A percentile compares a stretch with the other conserved stretches of the same genome.
Evolutionary conservation across 2,329 filamentous ascomycete species (phyloP).

Genomic region (Paecilomyces dactylethromorphus): DNA sequence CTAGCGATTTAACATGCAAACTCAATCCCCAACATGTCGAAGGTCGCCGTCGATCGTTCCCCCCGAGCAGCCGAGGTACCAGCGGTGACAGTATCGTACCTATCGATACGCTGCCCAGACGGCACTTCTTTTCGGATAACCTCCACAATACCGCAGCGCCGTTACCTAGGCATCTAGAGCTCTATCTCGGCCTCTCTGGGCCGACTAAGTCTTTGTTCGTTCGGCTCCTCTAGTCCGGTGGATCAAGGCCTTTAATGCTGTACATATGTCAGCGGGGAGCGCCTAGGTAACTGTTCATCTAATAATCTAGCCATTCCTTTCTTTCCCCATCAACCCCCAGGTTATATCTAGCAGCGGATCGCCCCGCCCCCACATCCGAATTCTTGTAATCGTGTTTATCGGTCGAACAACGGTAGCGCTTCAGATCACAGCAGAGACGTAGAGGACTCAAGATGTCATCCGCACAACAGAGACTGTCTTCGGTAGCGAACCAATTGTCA

Average conservation of each 20-base stretch:
- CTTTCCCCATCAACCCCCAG: neutral
- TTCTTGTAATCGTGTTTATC: neutral
- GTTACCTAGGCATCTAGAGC: neutral
- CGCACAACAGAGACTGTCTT: conserved; percentile 31
- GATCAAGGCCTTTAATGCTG: neutral
- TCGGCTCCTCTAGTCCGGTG: neutral
- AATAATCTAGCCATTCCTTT: neutral
- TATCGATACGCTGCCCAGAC: neutral
- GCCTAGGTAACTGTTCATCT: neutral
- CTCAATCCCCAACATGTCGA: neutral
- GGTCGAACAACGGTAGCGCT: neutral
- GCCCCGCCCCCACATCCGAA: neutral
- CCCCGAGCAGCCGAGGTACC: neutral
- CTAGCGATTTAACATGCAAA: neutral
- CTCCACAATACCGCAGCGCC: neutral
- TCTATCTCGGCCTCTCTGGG: neutral
- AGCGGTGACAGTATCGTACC: neutral
- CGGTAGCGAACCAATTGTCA: conserved; percentile 35
- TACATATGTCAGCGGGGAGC: neutral
- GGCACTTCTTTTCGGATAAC: neutral
- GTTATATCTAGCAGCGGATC: neutral
- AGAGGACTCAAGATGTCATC: conserved; percentile 26
- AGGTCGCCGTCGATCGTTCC: neutral
- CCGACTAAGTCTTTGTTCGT: neutral
- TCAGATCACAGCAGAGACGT: neutral